Evolutionary conservation across 306 rosid genomes (phyloP), one percentile per base, ranked within the genome.

Genomic region (Trifolium subterraneum): DNA sequence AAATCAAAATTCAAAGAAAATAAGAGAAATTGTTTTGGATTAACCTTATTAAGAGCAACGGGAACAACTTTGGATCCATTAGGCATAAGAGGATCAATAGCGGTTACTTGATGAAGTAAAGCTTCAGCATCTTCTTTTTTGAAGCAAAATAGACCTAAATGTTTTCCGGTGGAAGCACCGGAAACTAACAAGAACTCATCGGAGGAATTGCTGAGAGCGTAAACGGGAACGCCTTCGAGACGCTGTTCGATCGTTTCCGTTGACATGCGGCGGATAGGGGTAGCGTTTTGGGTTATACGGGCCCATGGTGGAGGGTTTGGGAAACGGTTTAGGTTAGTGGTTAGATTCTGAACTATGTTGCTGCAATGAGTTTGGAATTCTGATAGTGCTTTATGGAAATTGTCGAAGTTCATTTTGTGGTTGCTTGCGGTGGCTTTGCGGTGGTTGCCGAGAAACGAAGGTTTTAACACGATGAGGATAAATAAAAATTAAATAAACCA

Each of bases 151-250:
- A 93, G 78, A 10, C 97, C 97, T 0, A 93, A 87, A 61, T 88
- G 84, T 62, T 86, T 91, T 20, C 83, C 84, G 2, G 70, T 62
- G 9, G 97, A 86, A 61, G 85, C 65, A 0, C 98, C 98, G 9
- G 97, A 88, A 16, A 91, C 94, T 72, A 93, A 73, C 65, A 93
- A 84, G 76, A 93, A 91, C 78, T 93, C 98, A 36, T 93, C 97
- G 0, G 86, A 51, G 4, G 88, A 85, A 75, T 91, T 93, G 78
- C 96, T 91, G 25, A 91, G 97, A 2, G 98, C 98, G 74, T 91
- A 93, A 0, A 93, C 98, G 16, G 98, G 97, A 2, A 93, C 90
- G 12, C 98, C 98, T 0, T 90, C 90, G 10, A 93, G 70, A 9
- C 98, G 79, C 87, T 89, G 90, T 68, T 91, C 96, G 36, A 93